Conservation (phyloP, 176 grass and related monocot genomes). For the Oryza glumipatula region DNA sequence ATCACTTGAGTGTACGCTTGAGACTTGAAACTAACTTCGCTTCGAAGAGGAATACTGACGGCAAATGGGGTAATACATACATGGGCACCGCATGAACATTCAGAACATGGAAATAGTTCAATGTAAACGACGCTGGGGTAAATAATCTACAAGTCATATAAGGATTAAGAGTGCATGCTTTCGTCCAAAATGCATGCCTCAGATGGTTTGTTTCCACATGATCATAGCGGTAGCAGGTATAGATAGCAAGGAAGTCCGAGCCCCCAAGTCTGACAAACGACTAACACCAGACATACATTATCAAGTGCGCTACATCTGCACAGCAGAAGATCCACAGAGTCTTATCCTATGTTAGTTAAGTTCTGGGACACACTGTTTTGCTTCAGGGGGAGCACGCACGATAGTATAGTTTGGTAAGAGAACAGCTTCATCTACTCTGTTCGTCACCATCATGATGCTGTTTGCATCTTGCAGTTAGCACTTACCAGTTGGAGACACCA, state of each 20-base stretch:
- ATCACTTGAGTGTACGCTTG: neutral
- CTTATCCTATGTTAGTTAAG: slow-evolving; percentile 50
- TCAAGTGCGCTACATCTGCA: slow-evolving; percentile 15
- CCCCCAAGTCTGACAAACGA: slow-evolving; percentile 31
- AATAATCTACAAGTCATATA: slow-evolving; percentile 36
- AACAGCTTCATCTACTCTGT: slow-evolving; percentile 34
- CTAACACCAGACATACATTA: slow-evolving; percentile 8
- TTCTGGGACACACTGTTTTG: slow-evolving; percentile 37
- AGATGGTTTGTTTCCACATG: neutral
- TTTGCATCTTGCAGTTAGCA: slow-evolving; percentile 17
- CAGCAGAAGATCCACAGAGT: slow-evolving; percentile 11
- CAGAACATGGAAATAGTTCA: neutral
- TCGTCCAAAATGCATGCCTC: slow-evolving; percentile 41
- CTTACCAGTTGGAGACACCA: slow-evolving; percentile 56
- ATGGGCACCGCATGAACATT: neutral
- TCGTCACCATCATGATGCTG: slow-evolving; percentile 39
- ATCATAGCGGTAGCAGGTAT: slow-evolving; percentile 37
- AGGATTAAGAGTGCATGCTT: slow-evolving; percentile 18
- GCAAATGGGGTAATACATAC: neutral
- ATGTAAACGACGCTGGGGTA: slow-evolving; percentile 7
- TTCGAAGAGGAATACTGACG: too few species aligned
- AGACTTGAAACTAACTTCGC: too few species aligned
- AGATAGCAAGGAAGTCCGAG: slow-evolving; percentile 21
- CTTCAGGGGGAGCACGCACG: neutral
- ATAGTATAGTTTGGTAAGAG: slow-evolving; percentile 42